Base-by-base conservation (phyloP, 768 basidiomycete species). In the Pisolithus tinctorius region DNA sequence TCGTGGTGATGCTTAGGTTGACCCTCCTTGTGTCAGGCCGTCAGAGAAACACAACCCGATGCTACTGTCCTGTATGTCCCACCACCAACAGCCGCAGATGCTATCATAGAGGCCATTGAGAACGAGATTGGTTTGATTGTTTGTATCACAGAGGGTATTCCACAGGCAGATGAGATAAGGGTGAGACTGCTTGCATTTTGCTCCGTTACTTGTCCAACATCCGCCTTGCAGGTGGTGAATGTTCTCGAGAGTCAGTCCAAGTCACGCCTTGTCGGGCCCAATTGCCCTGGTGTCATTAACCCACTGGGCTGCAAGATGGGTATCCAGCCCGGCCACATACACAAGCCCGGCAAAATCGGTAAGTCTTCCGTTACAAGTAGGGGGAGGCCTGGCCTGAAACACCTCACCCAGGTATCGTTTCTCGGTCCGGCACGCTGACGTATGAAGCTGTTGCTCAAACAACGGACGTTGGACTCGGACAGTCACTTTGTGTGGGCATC, bases 391-490 rank as follows among this genome's bases (percentile, higher is more conserved):
- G 4, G 26, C 14, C 49, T 17, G 29, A 50, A 13, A 40, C 44
- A 23, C 31, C 47, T 39, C 1, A 20, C 43, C 14, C 53, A 93
- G 91, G 91, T 51, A 93, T 96, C 58, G 93, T 94, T 45, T 95
- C 93, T 27, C 88, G 93, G 48, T 95, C 93, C 31, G 93, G 93
- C 48, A 96, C 93, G 8, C 73, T 99, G 64, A 98, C 96, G 5
- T 99, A 99, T 68, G 96, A 99, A 75, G 94, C 96, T 51, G 96
- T 98, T 63, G 93, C 88, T 45, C 94, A 98, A 71, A 99, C 95
- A 30, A 98, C 95, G 9, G 81, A 82, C 55, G 94, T 87, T 55
- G 96, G 96, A 50, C 85, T 99, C 53, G 96, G 96, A 31, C 96
- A 99, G 69, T 92, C 93, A 7, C 77, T 98, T 45, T 95, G 93